Evolutionary conservation across 768 basidiomycete species (phyloP).

Genomic region (Naganishia onofrii): DNA sequence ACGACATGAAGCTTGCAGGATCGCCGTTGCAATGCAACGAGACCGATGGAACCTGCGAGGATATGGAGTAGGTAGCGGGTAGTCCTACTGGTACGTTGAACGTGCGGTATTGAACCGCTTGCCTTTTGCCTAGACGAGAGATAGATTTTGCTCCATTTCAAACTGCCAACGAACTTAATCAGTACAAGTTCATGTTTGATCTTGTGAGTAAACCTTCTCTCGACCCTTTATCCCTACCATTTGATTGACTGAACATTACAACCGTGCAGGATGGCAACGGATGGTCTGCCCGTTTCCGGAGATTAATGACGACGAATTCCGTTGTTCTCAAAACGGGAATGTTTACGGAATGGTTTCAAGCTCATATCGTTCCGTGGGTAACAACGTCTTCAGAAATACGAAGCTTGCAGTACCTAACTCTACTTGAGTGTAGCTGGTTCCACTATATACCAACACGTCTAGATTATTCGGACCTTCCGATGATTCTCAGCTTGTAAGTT

Average conservation of each 20-base stretch:
- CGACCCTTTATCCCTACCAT: slow-evolving; percentile 40
- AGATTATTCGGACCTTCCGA: slow-evolving; percentile 51
- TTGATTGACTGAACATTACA: neutral
- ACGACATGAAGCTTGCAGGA: slow-evolving; percentile 49
- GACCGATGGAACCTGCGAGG: slow-evolving; percentile 49
- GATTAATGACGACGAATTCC: slow-evolving; percentile 54
- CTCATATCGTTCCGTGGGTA: slow-evolving; percentile 48
- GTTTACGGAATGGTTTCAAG: slow-evolving; percentile 54
- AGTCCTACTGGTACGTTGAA: neutral
- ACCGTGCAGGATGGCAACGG: slow-evolving; percentile 7
- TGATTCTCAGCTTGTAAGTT: slow-evolving; percentile 53
- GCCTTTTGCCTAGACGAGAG: slow-evolving; percentile 35
- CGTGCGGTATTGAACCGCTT: neutral
- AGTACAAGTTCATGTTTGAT: slow-evolving; percentile 53
- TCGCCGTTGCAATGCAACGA: slow-evolving; percentile 48
- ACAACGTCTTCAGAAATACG: neutral
- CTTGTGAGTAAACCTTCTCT: slow-evolving; percentile 47
- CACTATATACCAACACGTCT: slow-evolving; percentile 51
- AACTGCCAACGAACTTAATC: slow-evolving; percentile 45
- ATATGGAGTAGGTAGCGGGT: slow-evolving; percentile 46
- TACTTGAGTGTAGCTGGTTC: slow-evolving; percentile 45
- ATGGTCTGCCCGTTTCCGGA: slow-evolving; percentile 25
- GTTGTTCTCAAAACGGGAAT: slow-evolving; percentile 53
- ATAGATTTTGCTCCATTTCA: slow-evolving; percentile 47
- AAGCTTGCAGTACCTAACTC: neutral